Evolutionary conservation across 2,329 filamentous ascomycete species (phyloP).

Genomic region (Phialophora verrucosa): DNA sequence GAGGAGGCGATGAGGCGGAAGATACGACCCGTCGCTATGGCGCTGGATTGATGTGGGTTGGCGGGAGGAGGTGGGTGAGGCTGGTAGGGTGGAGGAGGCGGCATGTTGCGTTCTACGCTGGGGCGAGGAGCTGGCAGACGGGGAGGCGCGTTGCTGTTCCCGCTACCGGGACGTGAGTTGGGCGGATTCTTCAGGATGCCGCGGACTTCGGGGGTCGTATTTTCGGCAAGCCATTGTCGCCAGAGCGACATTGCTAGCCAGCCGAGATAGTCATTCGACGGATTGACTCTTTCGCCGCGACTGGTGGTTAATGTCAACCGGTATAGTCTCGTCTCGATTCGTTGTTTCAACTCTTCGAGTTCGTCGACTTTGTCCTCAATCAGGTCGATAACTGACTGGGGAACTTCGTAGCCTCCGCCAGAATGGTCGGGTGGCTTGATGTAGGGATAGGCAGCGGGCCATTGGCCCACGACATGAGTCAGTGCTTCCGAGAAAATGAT

Average conservation of each 20-base stretch:
- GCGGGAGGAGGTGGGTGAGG: conserved; percentile 29
- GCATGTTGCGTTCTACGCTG: conserved; percentile 15
- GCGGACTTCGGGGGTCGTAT: conserved; percentile 73
- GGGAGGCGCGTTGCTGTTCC: conserved; percentile 10
- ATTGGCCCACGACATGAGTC: conserved; percentile 92
- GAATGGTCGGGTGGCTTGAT: conserved; percentile 63
- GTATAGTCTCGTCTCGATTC: conserved; percentile 81
- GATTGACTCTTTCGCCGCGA: conserved; percentile 80
- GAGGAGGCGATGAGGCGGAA: conserved; percentile 77
- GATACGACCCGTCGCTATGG: conserved; percentile 67
- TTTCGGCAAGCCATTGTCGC: conserved; percentile 90
- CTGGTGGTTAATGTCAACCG: conserved; percentile 78
- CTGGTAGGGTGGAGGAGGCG: conserved; percentile 29
- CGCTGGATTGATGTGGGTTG: conserved; percentile 19
- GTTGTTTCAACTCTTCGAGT: conserved; percentile 78
- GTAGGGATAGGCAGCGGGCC: conserved; percentile 80
- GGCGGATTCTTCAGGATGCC: conserved; percentile 51
- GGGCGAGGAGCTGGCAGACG: conserved; percentile 20
- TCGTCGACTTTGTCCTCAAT: conserved; percentile 97
- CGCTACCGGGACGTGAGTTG: conserved; percentile 32
- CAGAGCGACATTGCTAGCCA: conserved; percentile 89
- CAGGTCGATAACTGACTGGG: conserved; percentile 78
- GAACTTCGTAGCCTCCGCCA: conserved; percentile 57
- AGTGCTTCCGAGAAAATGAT: conserved; percentile 86
- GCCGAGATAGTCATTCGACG: conserved; percentile 79